Evolutionary conservation across 148 eudicot species (phyloP).

Genomic region (Rhododendron simsii): DNA sequence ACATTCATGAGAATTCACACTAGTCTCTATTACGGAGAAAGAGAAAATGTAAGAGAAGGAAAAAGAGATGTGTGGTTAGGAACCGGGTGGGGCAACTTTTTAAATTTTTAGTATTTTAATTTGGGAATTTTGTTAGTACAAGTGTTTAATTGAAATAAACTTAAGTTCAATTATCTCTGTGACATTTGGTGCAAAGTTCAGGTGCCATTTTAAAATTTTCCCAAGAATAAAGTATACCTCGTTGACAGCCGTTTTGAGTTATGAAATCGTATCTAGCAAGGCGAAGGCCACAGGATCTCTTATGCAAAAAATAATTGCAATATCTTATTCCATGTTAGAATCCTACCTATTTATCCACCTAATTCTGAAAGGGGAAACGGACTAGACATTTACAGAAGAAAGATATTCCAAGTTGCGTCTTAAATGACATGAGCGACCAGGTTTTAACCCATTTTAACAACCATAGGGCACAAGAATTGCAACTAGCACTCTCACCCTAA

Average conservation of each 20-base stretch:
- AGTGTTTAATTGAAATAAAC: too few species aligned
- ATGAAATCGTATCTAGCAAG: background rate
- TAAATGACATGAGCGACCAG: background rate
- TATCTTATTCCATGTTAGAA: background rate
- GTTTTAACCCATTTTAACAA: background rate
- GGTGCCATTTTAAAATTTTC: too few species aligned
- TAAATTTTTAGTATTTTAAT: too few species aligned
- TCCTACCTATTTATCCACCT: background rate
- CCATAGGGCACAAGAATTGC: background rate
- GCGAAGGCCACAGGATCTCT: background rate
- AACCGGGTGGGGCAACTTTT: too few species aligned
- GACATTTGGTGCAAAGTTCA: too few species aligned
- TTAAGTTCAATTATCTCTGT: too few species aligned
- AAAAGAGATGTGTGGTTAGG: too few species aligned
- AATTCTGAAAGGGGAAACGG: background rate
- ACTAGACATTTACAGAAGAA: background rate
- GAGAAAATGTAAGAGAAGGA: too few species aligned
- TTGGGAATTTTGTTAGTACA: too few species aligned
- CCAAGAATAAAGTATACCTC: background rate
- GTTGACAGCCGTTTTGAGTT: background rate
- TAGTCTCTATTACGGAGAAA: too few species aligned
- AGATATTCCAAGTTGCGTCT: background rate
- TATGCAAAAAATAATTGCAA: background rate
- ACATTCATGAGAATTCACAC: too few species aligned
- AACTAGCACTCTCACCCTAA: slow-evolving; percentile 43